These are phyloP conservation scores for Calycina marina DNA, from an alignment of 2,329 filamentous ascomycete species.

Conservation along the genomic window DNA sequence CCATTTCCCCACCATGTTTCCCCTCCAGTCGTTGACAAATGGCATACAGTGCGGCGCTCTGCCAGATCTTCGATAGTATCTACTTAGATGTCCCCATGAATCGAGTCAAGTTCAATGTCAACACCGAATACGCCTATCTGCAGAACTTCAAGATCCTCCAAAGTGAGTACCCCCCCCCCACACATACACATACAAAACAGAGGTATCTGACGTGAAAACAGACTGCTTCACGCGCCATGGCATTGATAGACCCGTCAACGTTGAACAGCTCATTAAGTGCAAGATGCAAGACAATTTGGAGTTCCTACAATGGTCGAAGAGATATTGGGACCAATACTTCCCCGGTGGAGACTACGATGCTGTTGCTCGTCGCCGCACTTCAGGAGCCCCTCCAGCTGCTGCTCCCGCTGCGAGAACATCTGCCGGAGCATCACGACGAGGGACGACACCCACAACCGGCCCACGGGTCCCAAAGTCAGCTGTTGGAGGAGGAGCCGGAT, in stretches of 20 bases:
- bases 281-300: conserved; percentile 99
- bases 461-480: conserved; percentile 30
- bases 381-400: conserved; percentile 25
- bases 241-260: conserved; percentile 79
- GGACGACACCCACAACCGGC: conserved; percentile 27
- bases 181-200: conserved; percentile 4
- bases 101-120: conserved; percentile 96
- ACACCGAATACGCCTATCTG: conserved; percentile 90
- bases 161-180: conserved; percentile 52
- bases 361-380: conserved; percentile 61
- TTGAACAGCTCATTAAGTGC: conserved; percentile 84
- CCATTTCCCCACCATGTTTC: conserved; percentile 22
- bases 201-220: conserved; percentile 3
- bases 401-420: conserved; percentile 34
- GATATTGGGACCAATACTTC: conserved; percentile 96
- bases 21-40: conserved; percentile 8
- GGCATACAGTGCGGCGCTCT: conserved; percentile 65
- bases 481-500: conserved; percentile 38
- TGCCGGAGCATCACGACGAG: conserved; percentile 29
- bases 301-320: conserved; percentile 94
- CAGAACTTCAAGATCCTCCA: conserved; percentile 98
- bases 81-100: conserved; percentile 91
- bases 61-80: conserved; percentile 97
- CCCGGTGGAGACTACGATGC: conserved; percentile 96
- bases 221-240: conserved; percentile 47